Base-by-base conservation (phyloP, 225 moss, liverwort and hornwort genomes). In the Ulota crispa region DNA sequence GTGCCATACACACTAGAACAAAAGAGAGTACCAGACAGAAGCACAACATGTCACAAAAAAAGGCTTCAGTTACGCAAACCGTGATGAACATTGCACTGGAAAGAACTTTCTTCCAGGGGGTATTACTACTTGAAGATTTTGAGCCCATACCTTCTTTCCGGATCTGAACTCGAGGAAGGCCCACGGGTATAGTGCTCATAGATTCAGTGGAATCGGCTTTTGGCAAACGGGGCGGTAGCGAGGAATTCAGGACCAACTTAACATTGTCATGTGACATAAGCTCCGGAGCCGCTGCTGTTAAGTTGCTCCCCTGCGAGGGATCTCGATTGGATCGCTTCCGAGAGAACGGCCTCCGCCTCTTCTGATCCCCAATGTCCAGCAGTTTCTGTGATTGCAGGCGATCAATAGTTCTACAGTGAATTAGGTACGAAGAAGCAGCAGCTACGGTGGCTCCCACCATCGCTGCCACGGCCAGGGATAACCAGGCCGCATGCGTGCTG, bases 391-490 rank as follows among this genome's bases (percentile, higher is more conserved):
- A 66, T 60, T 79, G 76, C 37, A 84, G 60, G 31, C 78, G 79
- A 54, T 87, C 76, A 45, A 89, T 34, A 47, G 82, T 79, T 68
- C 65, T 82, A 57, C 77, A 79, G 76, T 89, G 84, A 15, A 89
- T 24, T 19, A 89, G 28, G 39, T 86, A 87, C 27, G 86, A 86
- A 47, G 89, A 84, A 63, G 86, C 79, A 11, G 84, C 82, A 45
- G 89, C 84, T 32, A 89, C 82, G 7, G 72, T 73, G 24, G 89
- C 89, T 66, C 89, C 89, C 76, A 89, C 82, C 69, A 87, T 63
- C 67, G 89, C 82, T 34, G 89, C 89, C 82, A 84, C 50, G 30
- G 82, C 89, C 64, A 89, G 73, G 23, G 89, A 87, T 56, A 89
- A 73, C 89, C 89, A 89, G n/a, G 86, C 72, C 68, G 80, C 82